Evolutionary conservation across 495 filamentous ascomycete species (phyloP).

Genomic region (Aspergillus homomorphus): DNA sequence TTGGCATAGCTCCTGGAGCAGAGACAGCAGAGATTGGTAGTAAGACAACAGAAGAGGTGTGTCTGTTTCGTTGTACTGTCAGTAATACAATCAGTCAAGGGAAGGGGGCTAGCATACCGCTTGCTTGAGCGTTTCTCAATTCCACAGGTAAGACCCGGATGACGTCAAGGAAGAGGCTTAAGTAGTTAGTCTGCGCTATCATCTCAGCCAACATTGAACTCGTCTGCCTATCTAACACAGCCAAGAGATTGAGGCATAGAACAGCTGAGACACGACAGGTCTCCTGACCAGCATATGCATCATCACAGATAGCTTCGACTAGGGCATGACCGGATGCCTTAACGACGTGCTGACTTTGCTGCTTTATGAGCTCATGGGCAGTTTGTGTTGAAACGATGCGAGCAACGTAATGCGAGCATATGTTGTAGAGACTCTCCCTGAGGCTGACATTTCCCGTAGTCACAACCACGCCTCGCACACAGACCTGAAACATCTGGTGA

Average conservation of each 20-base stretch:
- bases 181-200: constrained; percentile 81
- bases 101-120: constrained; percentile 39
- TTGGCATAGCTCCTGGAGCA: constrained; percentile 82
- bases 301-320: constrained; percentile 85
- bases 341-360: constrained; percentile 70
- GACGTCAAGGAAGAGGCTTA: constrained; percentile 81
- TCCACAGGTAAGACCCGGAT: constrained; percentile 70
- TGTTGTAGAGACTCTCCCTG: constrained; percentile 80
- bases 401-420: constrained; percentile 78
- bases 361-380: constrained; percentile 40
- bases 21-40: constrained; percentile 70
- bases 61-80: constrained; percentile 36
- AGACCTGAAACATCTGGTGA: constrained; percentile 84
- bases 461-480: constrained; percentile 68
- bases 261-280: constrained; percentile 79
- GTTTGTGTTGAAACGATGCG: constrained; percentile 56
- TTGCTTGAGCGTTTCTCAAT: constrained; percentile 47
- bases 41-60: constrained; percentile 56
- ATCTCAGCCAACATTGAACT: constrained; percentile 71
- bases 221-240: constrained; percentile 61
- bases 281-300: constrained; percentile 82
- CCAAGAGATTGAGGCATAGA: constrained; percentile 69
- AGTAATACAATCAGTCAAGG: constrained; percentile 8
- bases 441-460: constrained; percentile 66
- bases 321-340: constrained; percentile 73